A percentile compares a stretch with the other conserved stretches of the same genome.
Conservation (phyloP, 495 filamentous ascomycete genomes). For the Podospora sp. region DNA sequence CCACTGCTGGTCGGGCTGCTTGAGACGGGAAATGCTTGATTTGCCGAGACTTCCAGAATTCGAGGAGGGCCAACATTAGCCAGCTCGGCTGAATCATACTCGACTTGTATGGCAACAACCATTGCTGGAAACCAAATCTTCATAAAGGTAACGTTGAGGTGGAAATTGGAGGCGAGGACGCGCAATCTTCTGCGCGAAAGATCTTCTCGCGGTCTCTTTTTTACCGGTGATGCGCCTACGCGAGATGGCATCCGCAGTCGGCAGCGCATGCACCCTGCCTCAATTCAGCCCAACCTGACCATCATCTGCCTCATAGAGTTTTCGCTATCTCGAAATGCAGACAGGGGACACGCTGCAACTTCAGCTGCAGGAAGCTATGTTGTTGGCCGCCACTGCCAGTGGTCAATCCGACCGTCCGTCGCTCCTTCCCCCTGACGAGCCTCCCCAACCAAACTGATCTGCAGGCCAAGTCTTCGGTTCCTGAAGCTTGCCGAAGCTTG, state of each 20-base stretch:
- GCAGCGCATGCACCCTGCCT: background rate
- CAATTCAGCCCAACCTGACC: background rate
- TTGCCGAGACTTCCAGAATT: constrained; percentile 15
- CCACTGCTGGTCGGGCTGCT: background rate
- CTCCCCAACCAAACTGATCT: constrained; percentile 30
- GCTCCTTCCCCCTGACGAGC: constrained; percentile 16
- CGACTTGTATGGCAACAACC: constrained; percentile 1
- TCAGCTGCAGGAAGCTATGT: background rate
- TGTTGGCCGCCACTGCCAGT: background rate
- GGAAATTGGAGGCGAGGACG: background rate
- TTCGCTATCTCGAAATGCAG: background rate
- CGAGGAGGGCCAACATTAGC: constrained; percentile 28
- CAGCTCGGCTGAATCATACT: constrained; percentile 37
- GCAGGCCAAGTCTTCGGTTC: constrained; percentile 31
- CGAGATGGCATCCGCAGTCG: constrained; percentile 8
- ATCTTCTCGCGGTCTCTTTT: background rate
- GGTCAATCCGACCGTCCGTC: background rate
- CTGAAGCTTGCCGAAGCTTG: constrained; percentile 15
- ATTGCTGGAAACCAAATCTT: background rate
- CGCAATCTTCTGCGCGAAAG: constrained; percentile 10
- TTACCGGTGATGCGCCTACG: constrained; percentile 11
- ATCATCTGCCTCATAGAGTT: constrained; percentile 6
- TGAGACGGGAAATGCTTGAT: background rate
- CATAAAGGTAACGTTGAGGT: constrained; percentile 27
- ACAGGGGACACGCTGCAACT: background rate